phyloP scores from a whole-genome alignment of 306 rosid genomes.

The Rubus parviflorus region DNA sequence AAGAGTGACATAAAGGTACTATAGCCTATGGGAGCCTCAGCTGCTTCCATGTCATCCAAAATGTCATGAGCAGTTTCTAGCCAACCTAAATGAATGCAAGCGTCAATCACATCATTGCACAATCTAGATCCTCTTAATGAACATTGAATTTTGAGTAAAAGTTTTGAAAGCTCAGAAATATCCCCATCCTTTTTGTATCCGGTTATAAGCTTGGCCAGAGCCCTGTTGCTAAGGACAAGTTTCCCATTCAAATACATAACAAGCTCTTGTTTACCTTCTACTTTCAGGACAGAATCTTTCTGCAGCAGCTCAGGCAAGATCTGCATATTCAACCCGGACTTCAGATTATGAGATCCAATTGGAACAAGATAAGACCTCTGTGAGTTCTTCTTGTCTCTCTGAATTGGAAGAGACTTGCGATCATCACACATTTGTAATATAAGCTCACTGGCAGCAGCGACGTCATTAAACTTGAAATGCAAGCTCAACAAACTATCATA shows the following conservation, averaged over 20 bases:
- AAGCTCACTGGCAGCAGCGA: slow-evolving; percentile 66
- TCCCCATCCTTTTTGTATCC: slow-evolving; percentile 50
- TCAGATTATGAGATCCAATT: slow-evolving; percentile 67
- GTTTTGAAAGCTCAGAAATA: slow-evolving; percentile 60
- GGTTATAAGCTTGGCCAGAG: slow-evolving; percentile 57
- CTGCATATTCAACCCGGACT: slow-evolving; percentile 53
- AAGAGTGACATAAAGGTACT: slow-evolving; percentile 45
- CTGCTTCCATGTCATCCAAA: slow-evolving; percentile 68
- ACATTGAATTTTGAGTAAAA: slow-evolving; percentile 54
- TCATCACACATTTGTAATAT: slow-evolving; percentile 55
- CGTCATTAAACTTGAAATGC: slow-evolving; percentile 74
- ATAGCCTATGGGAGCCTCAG: slow-evolving; percentile 39
- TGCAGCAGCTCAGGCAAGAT: slow-evolving; percentile 60
- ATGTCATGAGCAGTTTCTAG: slow-evolving; percentile 86
- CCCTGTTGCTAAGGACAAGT: slow-evolving; percentile 61
- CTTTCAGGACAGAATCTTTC: slow-evolving; percentile 65
- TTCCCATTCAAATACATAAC: slow-evolving; percentile 53
- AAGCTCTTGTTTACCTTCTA: slow-evolving; percentile 59
- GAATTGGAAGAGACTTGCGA: slow-evolving; percentile 30
- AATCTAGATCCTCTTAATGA: slow-evolving; percentile 53
- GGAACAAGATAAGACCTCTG: slow-evolving; percentile 53
- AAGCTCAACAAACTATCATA: slow-evolving; percentile 82
- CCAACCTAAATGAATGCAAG: slow-evolving; percentile 83
- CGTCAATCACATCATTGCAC: slow-evolving; percentile 54
- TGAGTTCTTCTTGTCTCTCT: slow-evolving; percentile 28